Percentiles rank a stretch among this genome's conserved stretches.
Evolutionary conservation across 805 yeast species (phyloP).

Genomic region (Wickerhamiella azymoides): DNA sequence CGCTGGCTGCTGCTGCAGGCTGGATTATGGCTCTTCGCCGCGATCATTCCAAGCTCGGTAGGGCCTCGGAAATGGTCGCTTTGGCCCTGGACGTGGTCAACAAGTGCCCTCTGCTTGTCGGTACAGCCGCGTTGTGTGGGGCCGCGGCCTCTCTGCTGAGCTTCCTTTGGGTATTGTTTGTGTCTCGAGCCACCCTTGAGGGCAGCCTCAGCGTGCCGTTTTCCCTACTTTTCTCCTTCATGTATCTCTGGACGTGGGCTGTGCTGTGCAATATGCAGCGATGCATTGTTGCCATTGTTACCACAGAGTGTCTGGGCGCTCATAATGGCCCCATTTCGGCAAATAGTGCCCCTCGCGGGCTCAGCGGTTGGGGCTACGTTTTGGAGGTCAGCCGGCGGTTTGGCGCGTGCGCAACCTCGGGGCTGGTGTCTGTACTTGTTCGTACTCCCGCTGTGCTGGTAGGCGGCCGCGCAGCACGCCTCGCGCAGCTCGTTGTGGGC

Average conservation of each 20-base stretch:
- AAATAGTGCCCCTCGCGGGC: too few relatives aligned
- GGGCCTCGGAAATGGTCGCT: slow-evolving; percentile 24
- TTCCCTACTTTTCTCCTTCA: slow-evolving; percentile 22
- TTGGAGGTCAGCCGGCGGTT: slow-evolving; percentile 22
- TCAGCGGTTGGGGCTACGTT: neutral
- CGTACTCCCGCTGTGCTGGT: slow-evolving; percentile 27
- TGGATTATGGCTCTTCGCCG: slow-evolving; percentile 17
- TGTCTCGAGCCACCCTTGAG: slow-evolving; percentile 22
- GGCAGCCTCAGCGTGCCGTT: slow-evolving; percentile 18
- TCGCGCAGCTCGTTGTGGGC: slow-evolving; percentile 18
- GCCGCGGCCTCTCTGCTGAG: slow-evolving; percentile 22
- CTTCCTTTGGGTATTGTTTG: slow-evolving; percentile 26
- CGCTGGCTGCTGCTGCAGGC: slow-evolving; percentile 13
- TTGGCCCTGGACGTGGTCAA: slow-evolving; percentile 25
- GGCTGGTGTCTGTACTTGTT: slow-evolving; percentile 22
- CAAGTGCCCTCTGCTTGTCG: slow-evolving; percentile 22
- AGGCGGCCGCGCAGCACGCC: slow-evolving; percentile 20
- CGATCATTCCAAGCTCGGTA: slow-evolving; percentile 12
- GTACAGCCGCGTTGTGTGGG: slow-evolving; percentile 22
- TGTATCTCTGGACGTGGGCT: slow-evolving; percentile 33
- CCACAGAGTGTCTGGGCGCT: slow-evolving; percentile 24
- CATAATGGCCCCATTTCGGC: too few relatives aligned
- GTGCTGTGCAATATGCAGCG: slow-evolving; percentile 28
- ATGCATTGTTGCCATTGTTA: slow-evolving; percentile 25
- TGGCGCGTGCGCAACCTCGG: slow-evolving; percentile 26